These are phyloP conservation scores for Phytopythium mirpurense DNA, from an alignment of 352 stramenopile genomes.

Conservation along the genomic window DNA sequence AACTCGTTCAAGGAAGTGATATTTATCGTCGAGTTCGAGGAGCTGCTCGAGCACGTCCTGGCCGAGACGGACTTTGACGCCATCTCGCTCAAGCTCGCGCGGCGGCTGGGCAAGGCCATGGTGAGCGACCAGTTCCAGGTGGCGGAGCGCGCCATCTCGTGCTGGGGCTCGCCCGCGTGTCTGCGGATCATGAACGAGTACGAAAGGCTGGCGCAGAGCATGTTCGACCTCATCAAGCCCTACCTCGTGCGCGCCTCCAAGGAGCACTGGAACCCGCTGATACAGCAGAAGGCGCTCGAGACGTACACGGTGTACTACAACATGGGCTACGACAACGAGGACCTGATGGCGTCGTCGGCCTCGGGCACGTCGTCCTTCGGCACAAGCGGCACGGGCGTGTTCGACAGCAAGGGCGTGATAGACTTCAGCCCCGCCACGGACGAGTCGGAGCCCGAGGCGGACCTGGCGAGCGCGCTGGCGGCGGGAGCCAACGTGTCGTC, in stretches of 20 bases:
- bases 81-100: conserved; percentile 51
- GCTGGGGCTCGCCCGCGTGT: conserved; percentile 73
- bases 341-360: conserved; percentile 24
- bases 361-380: conserved; percentile 3
- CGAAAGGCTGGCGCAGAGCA: conserved; percentile 77
- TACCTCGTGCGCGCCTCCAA: conserved; percentile 46
- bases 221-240: conserved; percentile 82
- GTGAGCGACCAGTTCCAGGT: conserved; percentile 84
- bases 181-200: conserved; percentile 89
- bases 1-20: conserved; percentile 88
- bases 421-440: conserved; percentile 53
- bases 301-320: conserved; percentile 89
- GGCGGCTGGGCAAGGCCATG: conserved; percentile 71
- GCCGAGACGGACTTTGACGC: conserved; percentile 69
- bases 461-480: conserved; percentile 9
- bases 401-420: conserved; percentile 33
- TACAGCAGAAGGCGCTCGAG: conserved; percentile 81
- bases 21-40: conserved; percentile 87
- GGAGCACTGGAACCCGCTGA: conserved; percentile 78
- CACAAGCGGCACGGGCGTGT: conserved; percentile 4
- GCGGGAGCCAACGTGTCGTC: conserved; percentile 9
- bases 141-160: conserved; percentile 76
- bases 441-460: conserved; percentile 46
- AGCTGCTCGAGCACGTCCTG: conserved; percentile 85
- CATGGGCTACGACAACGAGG: conserved; percentile 84